Percentiles rank a stretch among this genome's conserved stretches.
Conservation (phyloP, 805 yeast genomes). For the Deakozyma indianensis region DNA sequence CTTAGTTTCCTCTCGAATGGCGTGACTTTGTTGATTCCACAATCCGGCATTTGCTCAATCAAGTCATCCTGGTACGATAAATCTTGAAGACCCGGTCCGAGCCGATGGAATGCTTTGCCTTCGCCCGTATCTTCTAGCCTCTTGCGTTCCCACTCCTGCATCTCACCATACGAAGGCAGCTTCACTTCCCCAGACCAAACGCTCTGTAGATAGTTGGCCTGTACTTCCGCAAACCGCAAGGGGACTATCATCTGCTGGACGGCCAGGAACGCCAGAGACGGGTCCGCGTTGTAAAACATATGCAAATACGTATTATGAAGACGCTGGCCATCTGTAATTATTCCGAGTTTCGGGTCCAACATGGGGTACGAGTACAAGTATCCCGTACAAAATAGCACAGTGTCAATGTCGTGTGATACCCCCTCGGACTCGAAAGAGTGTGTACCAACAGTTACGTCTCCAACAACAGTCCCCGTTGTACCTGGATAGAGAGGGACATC, state of each 20-base stretch:
- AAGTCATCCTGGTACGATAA: background rate
- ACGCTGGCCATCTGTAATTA: slow-evolving; percentile 33
- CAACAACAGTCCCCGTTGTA: slow-evolving; percentile 28
- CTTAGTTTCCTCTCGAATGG: background rate
- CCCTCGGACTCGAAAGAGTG: slow-evolving; percentile 35
- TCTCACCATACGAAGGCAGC: slow-evolving; percentile 35
- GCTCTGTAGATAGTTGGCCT: slow-evolving; percentile 51
- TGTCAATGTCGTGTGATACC: slow-evolving; percentile 31
- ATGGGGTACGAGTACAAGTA: slow-evolving; percentile 55
- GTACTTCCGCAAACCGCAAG: slow-evolving; percentile 31
- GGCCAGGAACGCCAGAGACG: slow-evolving; percentile 50
- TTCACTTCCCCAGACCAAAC: slow-evolving; percentile 41
- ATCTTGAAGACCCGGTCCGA: slow-evolving; percentile 16
- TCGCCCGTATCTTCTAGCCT: slow-evolving; percentile 31
- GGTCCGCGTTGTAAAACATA: slow-evolving; percentile 41
- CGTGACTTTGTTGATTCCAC: background rate
- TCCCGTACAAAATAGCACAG: slow-evolving; percentile 60
- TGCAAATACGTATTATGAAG: slow-evolving; percentile 46
- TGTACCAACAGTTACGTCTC: slow-evolving; percentile 24
- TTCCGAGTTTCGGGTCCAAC: slow-evolving; percentile 23
- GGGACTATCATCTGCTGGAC: slow-evolving; percentile 22
- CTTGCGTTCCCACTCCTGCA: slow-evolving; percentile 28
- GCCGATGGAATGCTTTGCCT: slow-evolving; percentile 35
- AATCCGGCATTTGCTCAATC: background rate
- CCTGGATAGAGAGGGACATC: slow-evolving; percentile 21